These are phyloP conservation scores for Pythium myriotylum DNA, from an alignment of 352 stramenopile species.

Conservation along the genomic window DNA sequence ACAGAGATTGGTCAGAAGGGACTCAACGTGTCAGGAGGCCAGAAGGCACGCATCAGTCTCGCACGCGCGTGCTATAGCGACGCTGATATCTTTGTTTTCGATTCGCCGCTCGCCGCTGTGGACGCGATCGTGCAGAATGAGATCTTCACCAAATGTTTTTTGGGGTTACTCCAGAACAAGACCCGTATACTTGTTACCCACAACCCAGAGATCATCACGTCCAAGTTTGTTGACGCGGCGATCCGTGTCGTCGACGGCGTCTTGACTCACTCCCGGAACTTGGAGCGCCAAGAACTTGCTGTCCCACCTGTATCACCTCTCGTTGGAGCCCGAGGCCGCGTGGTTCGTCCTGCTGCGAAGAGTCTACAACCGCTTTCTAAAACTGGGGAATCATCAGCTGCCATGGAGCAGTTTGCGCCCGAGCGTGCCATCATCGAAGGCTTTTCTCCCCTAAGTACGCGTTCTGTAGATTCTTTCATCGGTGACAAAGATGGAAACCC, in stretches of 20 bases:
- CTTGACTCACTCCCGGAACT: slow-evolving; percentile 50
- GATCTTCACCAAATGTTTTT: slow-evolving; percentile 82
- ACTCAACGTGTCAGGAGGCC: slow-evolving; percentile 60
- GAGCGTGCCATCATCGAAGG: slow-evolving; percentile 33
- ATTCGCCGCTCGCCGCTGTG: slow-evolving; percentile 54
- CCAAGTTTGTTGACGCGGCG: slow-evolving; percentile 59
- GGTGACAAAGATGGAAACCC: slow-evolving; percentile 26
- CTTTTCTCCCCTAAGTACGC: slow-evolving; percentile 37
- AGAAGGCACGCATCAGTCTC: slow-evolving; percentile 76
- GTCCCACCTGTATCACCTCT: slow-evolving; percentile 40
- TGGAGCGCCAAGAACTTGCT: slow-evolving; percentile 36
- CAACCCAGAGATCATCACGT: slow-evolving; percentile 66
- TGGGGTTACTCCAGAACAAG: slow-evolving; percentile 64
- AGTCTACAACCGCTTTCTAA: slow-evolving; percentile 5
- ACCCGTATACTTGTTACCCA: slow-evolving; percentile 73
- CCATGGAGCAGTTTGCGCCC: slow-evolving; percentile 32
- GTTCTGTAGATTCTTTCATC: slow-evolving; percentile 39
- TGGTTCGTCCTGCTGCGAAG: slow-evolving; percentile 6
- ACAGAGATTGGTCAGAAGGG: slow-evolving; percentile 76
- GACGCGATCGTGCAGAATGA: slow-evolving; percentile 74
- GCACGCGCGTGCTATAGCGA: slow-evolving; percentile 88
- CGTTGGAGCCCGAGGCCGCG: slow-evolving; percentile 24
- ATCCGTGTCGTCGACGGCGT: slow-evolving; percentile 54
- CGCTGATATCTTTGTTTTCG: slow-evolving; percentile 70
- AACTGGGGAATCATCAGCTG: background rate